These are phyloP conservation scores for Globisporangium uncinulatum DNA, from an alignment of 352 stramenopile genomes.

Conservation along the genomic window DNA sequence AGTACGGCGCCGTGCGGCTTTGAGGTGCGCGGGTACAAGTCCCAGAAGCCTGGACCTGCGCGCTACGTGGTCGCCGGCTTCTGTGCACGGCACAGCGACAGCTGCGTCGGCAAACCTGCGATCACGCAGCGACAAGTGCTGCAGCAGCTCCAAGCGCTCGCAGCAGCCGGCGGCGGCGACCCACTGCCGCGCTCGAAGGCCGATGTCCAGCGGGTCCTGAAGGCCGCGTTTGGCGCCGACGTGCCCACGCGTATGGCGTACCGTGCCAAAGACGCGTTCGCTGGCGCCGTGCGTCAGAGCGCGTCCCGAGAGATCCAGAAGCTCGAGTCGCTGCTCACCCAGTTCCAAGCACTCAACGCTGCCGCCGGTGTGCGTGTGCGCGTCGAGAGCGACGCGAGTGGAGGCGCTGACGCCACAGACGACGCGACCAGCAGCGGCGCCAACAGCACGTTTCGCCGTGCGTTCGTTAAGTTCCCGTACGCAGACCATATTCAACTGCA, in stretches of 20 bases:
- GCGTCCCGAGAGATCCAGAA: slow-evolving; percentile 35
- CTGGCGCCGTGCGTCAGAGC: slow-evolving; percentile 21
- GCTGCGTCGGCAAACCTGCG: slow-evolving; percentile 28
- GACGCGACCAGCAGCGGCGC: slow-evolving; percentile 1
- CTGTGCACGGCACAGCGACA: slow-evolving; percentile 18
- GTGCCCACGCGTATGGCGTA: slow-evolving; percentile 36
- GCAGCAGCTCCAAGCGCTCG: slow-evolving; percentile 22
- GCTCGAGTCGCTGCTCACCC: slow-evolving; percentile 36
- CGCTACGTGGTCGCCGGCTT: slow-evolving; percentile 26
- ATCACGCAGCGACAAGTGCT: slow-evolving; percentile 39
- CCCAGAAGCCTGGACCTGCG: background rate
- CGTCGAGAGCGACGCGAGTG: slow-evolving; percentile 22
- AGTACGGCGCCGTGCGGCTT: slow-evolving; percentile 38
- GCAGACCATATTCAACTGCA: slow-evolving; percentile 22
- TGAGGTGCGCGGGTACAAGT: slow-evolving; percentile 20
- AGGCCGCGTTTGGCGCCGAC: slow-evolving; percentile 26
- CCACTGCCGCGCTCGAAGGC: slow-evolving; percentile 22
- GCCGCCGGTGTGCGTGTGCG: slow-evolving; percentile 15
- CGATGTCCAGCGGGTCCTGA: slow-evolving; percentile 28
- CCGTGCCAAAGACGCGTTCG: slow-evolving; percentile 22
- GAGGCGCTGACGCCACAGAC: background rate
- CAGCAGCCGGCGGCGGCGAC: slow-evolving; percentile 14
- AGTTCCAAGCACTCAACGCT: slow-evolving; percentile 38
- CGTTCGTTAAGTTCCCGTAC: slow-evolving; percentile 41
- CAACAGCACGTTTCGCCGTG: slow-evolving; percentile 20